These are phyloP conservation scores for Aspergillus sp. DNA, from an alignment of 2,329 filamentous ascomycete genomes.

Conservation along the genomic window DNA sequence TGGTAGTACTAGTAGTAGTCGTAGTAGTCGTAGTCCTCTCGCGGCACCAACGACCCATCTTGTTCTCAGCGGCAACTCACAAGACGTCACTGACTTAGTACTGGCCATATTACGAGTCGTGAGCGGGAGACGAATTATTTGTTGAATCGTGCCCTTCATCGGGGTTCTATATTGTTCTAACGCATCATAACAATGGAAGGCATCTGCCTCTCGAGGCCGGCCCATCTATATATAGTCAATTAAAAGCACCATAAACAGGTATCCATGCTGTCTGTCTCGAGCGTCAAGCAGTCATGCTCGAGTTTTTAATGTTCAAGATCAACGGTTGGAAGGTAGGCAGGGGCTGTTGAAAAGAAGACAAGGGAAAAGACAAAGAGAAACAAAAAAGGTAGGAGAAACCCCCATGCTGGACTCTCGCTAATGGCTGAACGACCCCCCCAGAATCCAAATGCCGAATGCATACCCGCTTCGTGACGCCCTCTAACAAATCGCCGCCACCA, in stretches of 20 bases:
- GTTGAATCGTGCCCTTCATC: no score
- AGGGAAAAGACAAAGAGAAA: neutral
- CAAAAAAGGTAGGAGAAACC: neutral
- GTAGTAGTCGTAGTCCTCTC: no score
- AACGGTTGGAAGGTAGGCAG: neutral
- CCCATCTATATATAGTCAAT: slow-evolving; percentile 7
- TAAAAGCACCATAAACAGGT: neutral
- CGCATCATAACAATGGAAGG: neutral
- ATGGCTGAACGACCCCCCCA: neutral
- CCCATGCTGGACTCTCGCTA: neutral
- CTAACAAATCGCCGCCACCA: slow-evolving; percentile 1
- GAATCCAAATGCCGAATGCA: neutral
- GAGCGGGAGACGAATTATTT: no score
- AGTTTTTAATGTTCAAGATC: neutral
- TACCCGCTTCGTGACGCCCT: neutral
- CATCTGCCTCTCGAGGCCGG: neutral
- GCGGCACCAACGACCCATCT: no score
- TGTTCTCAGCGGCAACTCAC: no score
- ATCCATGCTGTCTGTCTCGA: neutral
- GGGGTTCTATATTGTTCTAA: neutral
- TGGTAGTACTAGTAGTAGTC: no score
- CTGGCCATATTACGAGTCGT: no score
- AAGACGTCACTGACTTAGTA: no score
- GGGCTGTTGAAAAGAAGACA: no score
- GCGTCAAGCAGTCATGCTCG: neutral